phyloP scores from a whole-genome alignment of 805 yeast genomes.

The Wickerhamiella bombiphila region DNA sequence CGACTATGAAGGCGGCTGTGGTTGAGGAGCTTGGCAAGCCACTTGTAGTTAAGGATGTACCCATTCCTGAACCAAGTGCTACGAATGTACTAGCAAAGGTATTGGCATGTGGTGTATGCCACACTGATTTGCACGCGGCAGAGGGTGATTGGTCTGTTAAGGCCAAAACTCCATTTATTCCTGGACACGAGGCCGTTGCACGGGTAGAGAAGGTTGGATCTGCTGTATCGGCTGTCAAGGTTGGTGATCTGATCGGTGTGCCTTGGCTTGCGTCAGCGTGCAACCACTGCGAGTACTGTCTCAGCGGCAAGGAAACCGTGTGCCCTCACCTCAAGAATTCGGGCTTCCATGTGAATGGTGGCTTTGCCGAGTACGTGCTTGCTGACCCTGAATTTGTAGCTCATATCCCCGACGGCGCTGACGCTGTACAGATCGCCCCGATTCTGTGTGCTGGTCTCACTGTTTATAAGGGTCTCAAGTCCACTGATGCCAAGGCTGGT shows the following conservation, averaged over 20 bases:
- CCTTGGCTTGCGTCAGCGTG: constrained; percentile 77
- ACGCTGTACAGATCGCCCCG: constrained; percentile 65
- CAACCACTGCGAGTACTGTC: constrained; percentile 62
- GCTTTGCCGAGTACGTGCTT: constrained; percentile 81
- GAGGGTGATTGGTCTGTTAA: constrained; percentile 84
- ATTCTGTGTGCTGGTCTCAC: constrained; percentile 86
- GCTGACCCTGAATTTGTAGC: constrained; percentile 86
- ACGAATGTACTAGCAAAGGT: constrained; percentile 69
- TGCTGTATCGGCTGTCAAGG: constrained; percentile 51
- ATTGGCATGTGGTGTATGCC: constrained; percentile 84
- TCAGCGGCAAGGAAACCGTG: constrained; percentile 49
- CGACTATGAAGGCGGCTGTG: constrained; percentile 41
- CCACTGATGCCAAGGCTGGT: constrained; percentile 54
- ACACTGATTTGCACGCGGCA: constrained; percentile 90
- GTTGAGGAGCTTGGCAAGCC: constrained; percentile 54
- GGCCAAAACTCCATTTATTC: constrained; percentile 62
- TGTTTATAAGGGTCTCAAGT: constrained; percentile 78
- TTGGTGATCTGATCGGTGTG: constrained; percentile 72
- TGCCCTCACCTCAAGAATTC: constrained; percentile 58
- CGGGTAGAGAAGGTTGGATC: constrained; percentile 64
- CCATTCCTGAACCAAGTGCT: constrained; percentile 66
- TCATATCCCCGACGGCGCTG: constrained; percentile 55
- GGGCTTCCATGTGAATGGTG: constrained; percentile 82
- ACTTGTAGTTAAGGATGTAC: constrained; percentile 52
- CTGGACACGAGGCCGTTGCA: constrained; percentile 89